Conservation (phyloP, 2,329 filamentous ascomycete genomes). For the Colletotrichum sp. region DNA sequence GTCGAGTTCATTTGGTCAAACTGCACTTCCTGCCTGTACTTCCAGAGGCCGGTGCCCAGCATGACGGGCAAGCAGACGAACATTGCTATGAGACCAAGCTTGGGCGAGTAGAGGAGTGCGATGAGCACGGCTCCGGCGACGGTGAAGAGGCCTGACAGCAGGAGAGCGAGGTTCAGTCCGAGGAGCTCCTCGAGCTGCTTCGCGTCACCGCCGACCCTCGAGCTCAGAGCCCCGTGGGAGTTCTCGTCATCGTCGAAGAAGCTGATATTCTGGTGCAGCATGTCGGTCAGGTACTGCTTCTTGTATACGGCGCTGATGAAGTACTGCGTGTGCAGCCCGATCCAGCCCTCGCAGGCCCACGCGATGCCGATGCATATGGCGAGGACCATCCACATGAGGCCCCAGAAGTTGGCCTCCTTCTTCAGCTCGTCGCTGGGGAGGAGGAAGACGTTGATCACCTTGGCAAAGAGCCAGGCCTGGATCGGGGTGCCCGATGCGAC, state of each 20-base stretch:
- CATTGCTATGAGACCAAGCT: slow-evolving; percentile 40
- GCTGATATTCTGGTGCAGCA: slow-evolving; percentile 29
- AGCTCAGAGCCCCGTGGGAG: slow-evolving; percentile 30
- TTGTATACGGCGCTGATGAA: slow-evolving; percentile 21
- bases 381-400: slow-evolving; percentile 34
- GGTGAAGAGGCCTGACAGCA: slow-evolving; percentile 32
- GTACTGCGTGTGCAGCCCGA: slow-evolving; percentile 7
- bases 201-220: slow-evolving; percentile 31
- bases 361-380: slow-evolving; percentile 30
- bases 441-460: slow-evolving; percentile 29
- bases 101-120: slow-evolving; percentile 38
- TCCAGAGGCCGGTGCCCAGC: slow-evolving; percentile 38
- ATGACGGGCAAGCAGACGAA: slow-evolving; percentile 38
- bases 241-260: slow-evolving; percentile 35
- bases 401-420: slow-evolving; percentile 29
- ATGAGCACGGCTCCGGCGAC: slow-evolving; percentile 33
- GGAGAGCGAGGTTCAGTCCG: slow-evolving; percentile 33
- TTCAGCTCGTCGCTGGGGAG: slow-evolving; percentile 18
- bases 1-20: slow-evolving; percentile 63
- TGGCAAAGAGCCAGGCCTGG: slow-evolving; percentile 33
- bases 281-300: slow-evolving; percentile 31
- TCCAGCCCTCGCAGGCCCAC: slow-evolving; percentile 30
- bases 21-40: slow-evolving; percentile 52
- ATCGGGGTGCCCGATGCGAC: slow-evolving; percentile 30
- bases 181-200: slow-evolving; percentile 36